Evolutionary conservation across 2,329 filamentous ascomycete genomes (phyloP), one percentile per base, ranked within the genome.

Genomic region (Aspergillus brasiliensis): DNA sequence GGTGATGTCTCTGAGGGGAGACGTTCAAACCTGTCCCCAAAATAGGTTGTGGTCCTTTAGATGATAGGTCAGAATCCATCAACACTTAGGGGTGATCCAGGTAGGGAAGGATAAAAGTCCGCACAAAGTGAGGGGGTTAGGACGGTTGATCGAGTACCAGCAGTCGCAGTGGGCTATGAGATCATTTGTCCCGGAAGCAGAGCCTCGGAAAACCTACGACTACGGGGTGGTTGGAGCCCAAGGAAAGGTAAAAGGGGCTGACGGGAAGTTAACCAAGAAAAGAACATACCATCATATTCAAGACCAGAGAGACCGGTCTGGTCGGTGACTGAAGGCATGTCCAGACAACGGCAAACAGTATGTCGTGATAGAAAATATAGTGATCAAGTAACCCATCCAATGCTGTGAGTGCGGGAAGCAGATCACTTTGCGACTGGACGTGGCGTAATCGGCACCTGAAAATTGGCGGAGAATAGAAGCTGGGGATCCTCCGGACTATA

Each of bases 361-460:
- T 27, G 23, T 49, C 2, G 19, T 3, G 6, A 1, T 44, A 19
- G 10, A 23, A 23, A 23, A 21, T 7, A 44, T 10, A 7, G 40
- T 44, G 40, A 21, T 5, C 40, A 3, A 17, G 13, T 21, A 67
- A 86, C 81, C 63, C 88, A 86, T 46, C 74, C 70, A 56, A 73
- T 68, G 25, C 75, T 67, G 56, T 79, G 82, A 79, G 83, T 15
- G 31, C 31, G 31, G 84, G 10, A 82, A 21, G 40, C 40, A 19
- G 40, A 44, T 44, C 40, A 44, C 40, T 44, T 44, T 21, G 40
- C 7, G n/a, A 44, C 40, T 44, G 40, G 19, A 13, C n/a, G 40
- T 44, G 40, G 40, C 13, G 40, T 44, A 44, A 23, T 44, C 40
- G 21, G 21, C 19, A 21, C 40, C 40, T 44, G 40, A 10, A 23